Percentiles rank a stretch among this genome's conserved stretches.
Evolutionary conservation across 73 alveolate species (phyloP).

Genomic region (Loxodes magnus): DNA sequence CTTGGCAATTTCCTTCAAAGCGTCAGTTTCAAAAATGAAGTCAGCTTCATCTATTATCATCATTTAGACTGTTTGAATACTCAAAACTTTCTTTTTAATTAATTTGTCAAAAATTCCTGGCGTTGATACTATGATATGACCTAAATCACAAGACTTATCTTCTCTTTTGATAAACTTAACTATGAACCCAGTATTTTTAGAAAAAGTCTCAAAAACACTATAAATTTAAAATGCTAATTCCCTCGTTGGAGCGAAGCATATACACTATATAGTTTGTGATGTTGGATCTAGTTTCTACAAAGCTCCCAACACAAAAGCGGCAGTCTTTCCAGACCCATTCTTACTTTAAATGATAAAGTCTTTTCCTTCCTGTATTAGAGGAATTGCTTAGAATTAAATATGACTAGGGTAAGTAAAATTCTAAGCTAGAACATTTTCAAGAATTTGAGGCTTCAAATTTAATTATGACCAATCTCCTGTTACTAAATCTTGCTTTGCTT

Average conservation of each 20-base stretch:
- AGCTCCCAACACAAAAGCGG: conserved; percentile 34
- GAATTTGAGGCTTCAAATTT: too few species aligned
- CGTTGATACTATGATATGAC: conserved; percentile 36
- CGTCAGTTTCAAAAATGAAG: too few species aligned
- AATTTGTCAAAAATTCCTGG: conserved; percentile 24
- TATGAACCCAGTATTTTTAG: conserved; percentile 19
- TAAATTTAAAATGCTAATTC: conserved; percentile 46
- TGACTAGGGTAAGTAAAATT: too few species aligned
- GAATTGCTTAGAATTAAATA: too few species aligned
- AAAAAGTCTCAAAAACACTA: conserved; percentile 14
- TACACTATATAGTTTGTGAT: conserved; percentile 18
- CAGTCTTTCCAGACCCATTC: conserved; percentile 45
- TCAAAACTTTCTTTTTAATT: conserved; percentile 9
- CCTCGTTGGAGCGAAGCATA: conserved; percentile 55
- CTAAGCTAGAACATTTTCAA: too few species aligned
- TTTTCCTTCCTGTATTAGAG: too few species aligned
- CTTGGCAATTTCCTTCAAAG: too few species aligned
- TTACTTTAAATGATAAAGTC: conserved; percentile 51
- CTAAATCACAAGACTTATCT: conserved; percentile 6
- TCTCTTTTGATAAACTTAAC: conserved; percentile 4
- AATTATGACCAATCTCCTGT: too few species aligned
- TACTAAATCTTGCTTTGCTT: too few species aligned
- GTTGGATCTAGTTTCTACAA: conserved; percentile 35
- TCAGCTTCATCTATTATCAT: too few species aligned
- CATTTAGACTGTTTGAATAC: conserved; percentile 12